A percentile compares a stretch with the other conserved stretches of the same genome.
These are phyloP conservation scores for Tephrocybe sp. DNA, from an alignment of 768 basidiomycete genomes.

Conservation along the genomic window DNA sequence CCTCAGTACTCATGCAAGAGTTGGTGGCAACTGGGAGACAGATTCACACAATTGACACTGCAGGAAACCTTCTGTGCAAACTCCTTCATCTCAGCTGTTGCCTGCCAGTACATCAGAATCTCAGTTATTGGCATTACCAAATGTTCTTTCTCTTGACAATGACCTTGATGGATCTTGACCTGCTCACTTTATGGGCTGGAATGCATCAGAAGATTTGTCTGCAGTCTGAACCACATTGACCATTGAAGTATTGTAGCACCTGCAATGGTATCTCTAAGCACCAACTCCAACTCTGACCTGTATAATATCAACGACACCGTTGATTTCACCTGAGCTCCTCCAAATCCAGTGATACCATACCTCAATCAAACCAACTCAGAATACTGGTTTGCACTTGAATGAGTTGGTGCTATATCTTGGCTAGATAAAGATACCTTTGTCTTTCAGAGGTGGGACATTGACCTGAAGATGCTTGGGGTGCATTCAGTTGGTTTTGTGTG, in stretches of 20 bases:
- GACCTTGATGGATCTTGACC: background rate
- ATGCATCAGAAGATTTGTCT: too few species aligned
- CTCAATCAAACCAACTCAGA: background rate
- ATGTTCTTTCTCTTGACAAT: background rate
- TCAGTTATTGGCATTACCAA: too few species aligned
- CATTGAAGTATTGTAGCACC: too few species aligned
- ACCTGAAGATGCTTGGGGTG: background rate
- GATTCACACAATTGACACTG: background rate
- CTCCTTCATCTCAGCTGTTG: background rate
- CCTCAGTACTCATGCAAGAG: background rate
- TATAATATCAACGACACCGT: too few species aligned
- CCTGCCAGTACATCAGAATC: background rate
- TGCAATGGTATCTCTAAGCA: too few species aligned
- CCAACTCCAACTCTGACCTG: too few species aligned
- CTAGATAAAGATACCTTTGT: background rate
- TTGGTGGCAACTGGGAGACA: background rate
- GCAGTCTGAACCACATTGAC: too few species aligned
- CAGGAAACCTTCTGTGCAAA: background rate
- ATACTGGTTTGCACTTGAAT: conserved; percentile 1
- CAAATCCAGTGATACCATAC: background rate
- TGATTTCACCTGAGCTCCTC: background rate
- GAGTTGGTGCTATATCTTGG: background rate
- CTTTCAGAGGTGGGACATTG: background rate
- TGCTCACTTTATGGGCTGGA: too few species aligned
- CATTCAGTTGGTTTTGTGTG: background rate